phyloP scores from a whole-genome alignment of 2,329 filamentous ascomycete genomes.

The Alternaria sp. region DNA sequence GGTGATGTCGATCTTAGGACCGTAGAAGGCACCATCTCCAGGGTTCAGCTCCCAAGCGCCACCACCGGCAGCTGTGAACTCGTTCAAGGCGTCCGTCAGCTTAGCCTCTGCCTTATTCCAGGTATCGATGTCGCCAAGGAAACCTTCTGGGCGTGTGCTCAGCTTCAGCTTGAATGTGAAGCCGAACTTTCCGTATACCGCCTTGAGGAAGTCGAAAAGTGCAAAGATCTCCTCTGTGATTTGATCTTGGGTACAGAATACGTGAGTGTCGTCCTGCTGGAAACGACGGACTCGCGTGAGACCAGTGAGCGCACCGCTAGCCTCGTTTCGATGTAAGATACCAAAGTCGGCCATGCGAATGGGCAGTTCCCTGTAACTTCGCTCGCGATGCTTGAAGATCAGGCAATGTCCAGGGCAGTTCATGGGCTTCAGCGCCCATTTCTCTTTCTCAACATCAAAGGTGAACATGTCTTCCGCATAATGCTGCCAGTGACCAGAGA shows the following conservation, averaged over 20 bases:
- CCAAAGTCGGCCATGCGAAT: slow-evolving; percentile 95
- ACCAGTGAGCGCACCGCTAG: slow-evolving; percentile 87
- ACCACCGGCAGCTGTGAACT: slow-evolving; percentile 66
- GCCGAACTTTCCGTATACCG: slow-evolving; percentile 81
- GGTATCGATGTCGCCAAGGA: slow-evolving; percentile 81
- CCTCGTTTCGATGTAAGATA: slow-evolving; percentile 92
- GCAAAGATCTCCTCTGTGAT: slow-evolving; percentile 76
- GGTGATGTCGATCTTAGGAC: slow-evolving; percentile 97
- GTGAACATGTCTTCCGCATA: slow-evolving; percentile 97
- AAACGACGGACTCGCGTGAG: slow-evolving; percentile 92
- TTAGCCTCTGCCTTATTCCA: slow-evolving; percentile 89
- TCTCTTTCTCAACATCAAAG: slow-evolving; percentile 82
- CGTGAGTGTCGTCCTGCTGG: slow-evolving; percentile 95
- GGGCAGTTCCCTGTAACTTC: slow-evolving; percentile 88
- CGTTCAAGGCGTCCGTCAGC: slow-evolving; percentile 77
- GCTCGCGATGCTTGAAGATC: slow-evolving; percentile 81
- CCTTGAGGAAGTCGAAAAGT: slow-evolving; percentile 84
- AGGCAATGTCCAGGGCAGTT: slow-evolving; percentile 96
- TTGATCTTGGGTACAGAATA: slow-evolving; percentile 89
- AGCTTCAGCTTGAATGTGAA: slow-evolving; percentile 94
- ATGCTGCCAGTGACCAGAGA: slow-evolving; percentile 88
- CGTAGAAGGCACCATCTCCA: slow-evolving; percentile 97
- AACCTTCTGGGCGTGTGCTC: slow-evolving; percentile 89
- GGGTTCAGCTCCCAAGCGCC: slow-evolving; percentile 88
- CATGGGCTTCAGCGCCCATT: slow-evolving; percentile 92